Base-by-base conservation (phyloP, 2,329 filamentous ascomycete species). In the Ceratocystis albifundus region DNA sequence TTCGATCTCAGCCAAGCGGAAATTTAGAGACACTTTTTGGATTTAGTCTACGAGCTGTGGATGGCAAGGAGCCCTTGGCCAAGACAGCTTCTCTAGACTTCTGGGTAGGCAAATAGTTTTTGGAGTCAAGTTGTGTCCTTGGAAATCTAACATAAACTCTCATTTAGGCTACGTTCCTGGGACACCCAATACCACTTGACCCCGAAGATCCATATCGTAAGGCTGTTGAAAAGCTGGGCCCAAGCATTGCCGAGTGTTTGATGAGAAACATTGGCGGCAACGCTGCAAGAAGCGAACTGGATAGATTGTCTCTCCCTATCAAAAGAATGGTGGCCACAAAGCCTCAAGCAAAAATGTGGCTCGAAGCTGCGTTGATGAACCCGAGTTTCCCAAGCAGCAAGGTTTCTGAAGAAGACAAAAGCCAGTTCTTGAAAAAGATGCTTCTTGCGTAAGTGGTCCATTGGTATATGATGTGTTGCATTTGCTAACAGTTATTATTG, bases 31-130 rank as follows among this genome's bases (percentile, higher is more conserved):
- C 80, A 70, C 81, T 90, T 68, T 88, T 95, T 71, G 76, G 86
- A 65, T 92, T 93, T 71, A 82, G 85, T 0, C 77, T 94, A 12
- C 82, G 84, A 70, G 85, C 89, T 6, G 76, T 95, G 5, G 81
- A 86, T 55, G 87, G 86, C 12, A 84, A 80, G 36, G 89, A 94
- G 68, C 85, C 88, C 0, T 77, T 95, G 8, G 88, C 89, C 0
- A 95, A 94, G 75, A 82, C 82, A 36, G 83, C 88, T 2, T 83
- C 89, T 1, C 83, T 86, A 7, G 84, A 88, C 32, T 89, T 95
- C 69, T 94, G 90, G 88, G 85, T 88, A 75, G 70, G 79, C 72
- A 44, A 64, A 25, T 36, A 22, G 8, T 15, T 59, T 2, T 36
- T 67, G 41, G 32, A 41, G 12, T 15, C 1, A n/a, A 10, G 2